Percentiles rank a stretch among this genome's conserved stretches.
phyloP scores from a whole-genome alignment of 306 rosid genomes.

The Rosa chinensis region DNA sequence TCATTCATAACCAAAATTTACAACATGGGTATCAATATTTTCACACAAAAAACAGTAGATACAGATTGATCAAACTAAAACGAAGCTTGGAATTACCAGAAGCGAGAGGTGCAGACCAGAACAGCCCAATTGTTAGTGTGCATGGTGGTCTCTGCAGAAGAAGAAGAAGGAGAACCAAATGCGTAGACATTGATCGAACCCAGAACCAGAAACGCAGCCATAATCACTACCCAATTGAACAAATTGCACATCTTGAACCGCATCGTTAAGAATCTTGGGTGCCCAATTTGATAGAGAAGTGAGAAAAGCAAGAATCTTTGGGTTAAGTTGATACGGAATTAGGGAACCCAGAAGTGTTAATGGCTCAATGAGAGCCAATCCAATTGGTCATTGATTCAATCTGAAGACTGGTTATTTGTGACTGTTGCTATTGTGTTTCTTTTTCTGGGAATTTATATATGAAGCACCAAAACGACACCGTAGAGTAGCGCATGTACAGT shows the following conservation, averaged over 20 bases:
- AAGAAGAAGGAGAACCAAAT: conserved; percentile 42
- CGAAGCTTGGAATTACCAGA: conserved; percentile 53
- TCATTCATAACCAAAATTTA: neutral
- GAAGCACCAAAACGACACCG: neutral
- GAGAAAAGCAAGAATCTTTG: conserved; percentile 11
- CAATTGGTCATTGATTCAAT: neutral
- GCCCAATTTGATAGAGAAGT: neutral
- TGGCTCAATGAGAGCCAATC: neutral
- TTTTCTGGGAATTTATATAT: neutral
- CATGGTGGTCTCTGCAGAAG: conserved; percentile 64
- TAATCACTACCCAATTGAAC: conserved; percentile 21
- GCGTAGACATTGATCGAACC: conserved; percentile 39
- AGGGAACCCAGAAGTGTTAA: neutral
- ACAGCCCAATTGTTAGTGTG: conserved; percentile 96
- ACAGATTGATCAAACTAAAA: neutral
- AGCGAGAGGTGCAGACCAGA: conserved; percentile 92
- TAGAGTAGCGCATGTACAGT: too few relatives aligned
- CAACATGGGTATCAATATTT: neutral
- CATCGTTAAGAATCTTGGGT: neutral
- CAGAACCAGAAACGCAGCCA: conserved; percentile 36
- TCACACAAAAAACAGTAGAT: neutral
- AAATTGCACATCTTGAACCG: conserved; percentile 27
- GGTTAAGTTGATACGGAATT: neutral
- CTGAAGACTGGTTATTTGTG: neutral
- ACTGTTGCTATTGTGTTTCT: neutral